These are phyloP conservation scores for Marasmius fiardii DNA, from an alignment of 1,284 basidiomycete species.

Conservation along the genomic window DNA sequence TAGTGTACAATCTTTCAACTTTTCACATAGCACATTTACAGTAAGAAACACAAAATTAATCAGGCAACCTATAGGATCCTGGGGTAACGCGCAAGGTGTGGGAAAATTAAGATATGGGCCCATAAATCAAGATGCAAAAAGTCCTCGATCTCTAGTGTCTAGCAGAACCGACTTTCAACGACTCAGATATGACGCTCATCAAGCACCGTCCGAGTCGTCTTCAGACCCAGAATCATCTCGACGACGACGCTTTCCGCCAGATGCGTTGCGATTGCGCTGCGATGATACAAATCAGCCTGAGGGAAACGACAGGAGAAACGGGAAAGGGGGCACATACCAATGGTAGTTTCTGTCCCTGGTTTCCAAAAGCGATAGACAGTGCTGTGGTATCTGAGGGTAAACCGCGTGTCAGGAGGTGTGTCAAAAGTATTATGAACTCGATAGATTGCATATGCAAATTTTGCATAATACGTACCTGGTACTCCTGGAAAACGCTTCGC, in stretches of 20 bases:
- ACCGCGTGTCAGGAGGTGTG: neutral
- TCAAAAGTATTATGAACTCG: neutral
- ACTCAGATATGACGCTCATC: slow-evolving; percentile 13
- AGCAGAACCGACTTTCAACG: no score
- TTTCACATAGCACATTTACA: no score
- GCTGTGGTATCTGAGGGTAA: slow-evolving; percentile 73
- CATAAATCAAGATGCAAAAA: no score
- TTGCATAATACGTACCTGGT: slow-evolving; percentile 52
- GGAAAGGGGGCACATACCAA: slow-evolving; percentile 49
- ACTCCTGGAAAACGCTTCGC: slow-evolving; percentile 93
- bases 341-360: slow-evolving; percentile 88
- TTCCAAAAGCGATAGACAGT: slow-evolving; percentile 86
- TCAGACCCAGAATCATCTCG: slow-evolving; percentile 51
- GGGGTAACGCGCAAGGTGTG: no score
- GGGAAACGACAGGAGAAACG: slow-evolving; percentile 18
- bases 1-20: no score
- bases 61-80: no score
- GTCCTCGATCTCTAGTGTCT: no score
- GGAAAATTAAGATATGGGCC: no score
- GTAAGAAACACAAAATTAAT: no score
- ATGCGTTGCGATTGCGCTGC: slow-evolving; percentile 69
- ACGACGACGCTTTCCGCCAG: slow-evolving; percentile 52
- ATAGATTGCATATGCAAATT: neutral
- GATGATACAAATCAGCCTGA: slow-evolving; percentile 11
- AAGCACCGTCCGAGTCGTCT: slow-evolving; percentile 41